Percentiles rank a stretch among this genome's conserved stretches.
Conservation (phyloP, 345 rosid genomes). For the Lepidium sativum region DNA sequence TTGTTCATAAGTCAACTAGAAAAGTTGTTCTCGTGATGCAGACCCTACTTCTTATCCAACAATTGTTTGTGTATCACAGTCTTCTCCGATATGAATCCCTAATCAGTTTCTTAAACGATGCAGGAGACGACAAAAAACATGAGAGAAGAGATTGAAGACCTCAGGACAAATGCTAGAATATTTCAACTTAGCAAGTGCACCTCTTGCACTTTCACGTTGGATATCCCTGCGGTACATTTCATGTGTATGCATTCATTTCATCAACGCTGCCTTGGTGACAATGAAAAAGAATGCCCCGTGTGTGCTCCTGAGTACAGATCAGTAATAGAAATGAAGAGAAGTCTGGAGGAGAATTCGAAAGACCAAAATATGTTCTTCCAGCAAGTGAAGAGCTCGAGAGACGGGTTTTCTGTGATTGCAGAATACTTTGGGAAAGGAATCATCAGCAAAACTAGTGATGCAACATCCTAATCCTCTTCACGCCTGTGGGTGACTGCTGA, state of each 20-base stretch:
- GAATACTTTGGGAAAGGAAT: conserved; percentile 95
- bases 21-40: not conserved
- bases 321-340: conserved; percentile 83
- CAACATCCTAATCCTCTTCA: conserved; percentile 25
- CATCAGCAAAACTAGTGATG: conserved; percentile 71
- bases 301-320: conserved; percentile 95
- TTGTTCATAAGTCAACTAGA: not conserved
- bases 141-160: conserved; percentile 95
- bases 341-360: conserved; percentile 80
- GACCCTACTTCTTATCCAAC: not conserved
- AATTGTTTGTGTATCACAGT: not conserved
- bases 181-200: conserved; percentile 99
- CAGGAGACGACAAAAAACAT: conserved; percentile 76
- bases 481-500: not conserved
- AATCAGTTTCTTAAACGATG: conserved; percentile 16
- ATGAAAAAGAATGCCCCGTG: conserved; percentile 93
- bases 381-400: conserved; percentile 80
- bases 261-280: conserved; percentile 97
- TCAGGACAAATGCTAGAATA: conserved; percentile 89
- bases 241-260: conserved; percentile 99
- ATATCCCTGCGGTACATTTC: conserved; percentile 96
- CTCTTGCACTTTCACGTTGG: conserved; percentile 89
- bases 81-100: not conserved
- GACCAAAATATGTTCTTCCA: conserved; percentile 85
- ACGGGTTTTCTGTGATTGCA: conserved; percentile 96